Evolutionary conservation across 2,329 filamentous ascomycete genomes (phyloP).

Genomic region (Alternaria ethzedia): DNA sequence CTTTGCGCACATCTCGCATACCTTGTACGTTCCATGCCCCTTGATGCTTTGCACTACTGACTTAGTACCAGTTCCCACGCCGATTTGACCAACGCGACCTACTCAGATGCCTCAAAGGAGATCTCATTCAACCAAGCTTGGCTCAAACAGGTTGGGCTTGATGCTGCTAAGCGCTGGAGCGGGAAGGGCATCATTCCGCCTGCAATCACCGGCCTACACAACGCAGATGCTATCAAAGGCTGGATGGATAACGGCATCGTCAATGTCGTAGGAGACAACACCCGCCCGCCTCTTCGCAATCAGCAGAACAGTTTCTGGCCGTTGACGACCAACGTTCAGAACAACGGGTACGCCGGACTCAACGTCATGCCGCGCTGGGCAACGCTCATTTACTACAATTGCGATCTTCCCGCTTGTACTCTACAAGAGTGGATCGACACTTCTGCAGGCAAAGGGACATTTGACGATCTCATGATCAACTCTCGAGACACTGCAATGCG

Average conservation of each 20-base stretch:
- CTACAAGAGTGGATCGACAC: slow-evolving; percentile 67
- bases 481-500: slow-evolving; percentile 62
- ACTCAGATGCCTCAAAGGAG: slow-evolving; percentile 62
- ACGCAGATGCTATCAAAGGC: slow-evolving; percentile 66
- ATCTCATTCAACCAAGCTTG: slow-evolving; percentile 67
- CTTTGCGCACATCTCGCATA: slow-evolving; percentile 67
- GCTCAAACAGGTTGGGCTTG: slow-evolving; percentile 61
- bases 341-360: slow-evolving; percentile 63
- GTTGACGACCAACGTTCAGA: slow-evolving; percentile 57
- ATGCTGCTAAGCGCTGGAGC: slow-evolving; percentile 57
- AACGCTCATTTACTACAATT: slow-evolving; percentile 70
- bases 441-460: slow-evolving; percentile 61
- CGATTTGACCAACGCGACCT: slow-evolving; percentile 66
- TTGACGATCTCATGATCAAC: slow-evolving; percentile 58
- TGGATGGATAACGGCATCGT: slow-evolving; percentile 66
- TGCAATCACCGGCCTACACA: slow-evolving; percentile 68
- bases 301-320: slow-evolving; percentile 61
- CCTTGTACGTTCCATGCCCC: slow-evolving; percentile 52
- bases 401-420: slow-evolving; percentile 63
- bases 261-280: slow-evolving; percentile 70
- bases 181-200: slow-evolving; percentile 65
- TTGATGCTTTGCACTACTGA: slow-evolving; percentile 4
- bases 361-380: slow-evolving; percentile 66
- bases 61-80: slow-evolving; percentile 55
- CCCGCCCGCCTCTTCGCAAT: slow-evolving; percentile 62